These are phyloP conservation scores for Ceratocystis harringtonii DNA, from an alignment of 2,329 filamentous ascomycete species.

Conservation along the genomic window DNA sequence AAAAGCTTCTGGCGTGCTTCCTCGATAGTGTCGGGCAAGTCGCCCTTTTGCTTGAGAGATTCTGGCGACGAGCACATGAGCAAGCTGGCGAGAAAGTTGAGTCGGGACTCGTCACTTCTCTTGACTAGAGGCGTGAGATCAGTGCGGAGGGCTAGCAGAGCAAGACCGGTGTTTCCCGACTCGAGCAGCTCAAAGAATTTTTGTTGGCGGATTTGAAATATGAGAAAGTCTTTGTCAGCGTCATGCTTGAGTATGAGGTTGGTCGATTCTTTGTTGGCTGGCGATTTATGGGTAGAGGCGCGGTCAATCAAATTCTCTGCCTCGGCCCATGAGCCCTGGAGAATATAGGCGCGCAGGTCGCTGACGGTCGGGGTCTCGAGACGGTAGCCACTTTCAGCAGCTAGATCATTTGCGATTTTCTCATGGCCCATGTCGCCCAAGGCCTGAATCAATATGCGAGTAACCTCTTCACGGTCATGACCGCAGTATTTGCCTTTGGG, in stretches of 20 bases:
- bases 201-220: conserved; percentile 78
- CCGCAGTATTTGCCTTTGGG: conserved; percentile 46
- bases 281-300: not conserved
- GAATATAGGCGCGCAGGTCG: conserved; percentile 67
- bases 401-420: conserved; percentile 57
- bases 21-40: conserved; percentile 64
- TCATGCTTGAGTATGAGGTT: not conserved
- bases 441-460: conserved; percentile 80
- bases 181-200: conserved; percentile 90
- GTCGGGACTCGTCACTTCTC: conserved; percentile 44
- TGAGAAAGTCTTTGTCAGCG: conserved; percentile 47
- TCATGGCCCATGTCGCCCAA: conserved; percentile 78
- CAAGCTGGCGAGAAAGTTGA: conserved; percentile 59
- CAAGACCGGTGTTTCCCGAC: conserved; percentile 52
- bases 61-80: conserved; percentile 65
- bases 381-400: conserved; percentile 69
- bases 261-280: not conserved
- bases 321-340: conserved; percentile 65
- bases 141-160: conserved; percentile 67
- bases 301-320: conserved; percentile 71
- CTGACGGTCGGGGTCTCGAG: conserved; percentile 76
- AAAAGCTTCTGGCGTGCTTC: conserved; percentile 58
- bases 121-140: conserved; percentile 79
- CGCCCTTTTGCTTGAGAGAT: conserved; percentile 34
- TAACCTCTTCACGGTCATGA: conserved; percentile 85